Percentiles rank a stretch among this genome's conserved stretches.
Evolutionary conservation across 768 basidiomycete genomes (phyloP).

Genomic region (Rhodosporidiobolus sp.): DNA sequence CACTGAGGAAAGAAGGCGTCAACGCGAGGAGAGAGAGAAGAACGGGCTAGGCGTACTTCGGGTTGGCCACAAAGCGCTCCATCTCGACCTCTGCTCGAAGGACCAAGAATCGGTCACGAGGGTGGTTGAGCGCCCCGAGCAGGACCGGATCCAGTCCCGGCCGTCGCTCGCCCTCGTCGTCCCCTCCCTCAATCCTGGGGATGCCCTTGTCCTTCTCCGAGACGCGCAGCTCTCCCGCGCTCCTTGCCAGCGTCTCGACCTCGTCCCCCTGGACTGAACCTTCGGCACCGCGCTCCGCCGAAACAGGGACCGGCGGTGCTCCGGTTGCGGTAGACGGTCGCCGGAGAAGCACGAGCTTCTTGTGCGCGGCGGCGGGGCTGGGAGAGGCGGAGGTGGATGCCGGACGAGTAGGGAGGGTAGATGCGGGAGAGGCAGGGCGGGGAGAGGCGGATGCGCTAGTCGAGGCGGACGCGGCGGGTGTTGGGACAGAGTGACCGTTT

Average conservation of each 20-base stretch:
- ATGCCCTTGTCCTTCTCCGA: background rate
- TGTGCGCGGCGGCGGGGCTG: too few species aligned
- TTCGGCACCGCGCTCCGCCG: background rate
- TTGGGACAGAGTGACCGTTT: too few species aligned
- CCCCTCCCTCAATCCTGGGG: rapidly evolving
- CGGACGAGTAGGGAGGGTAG: too few species aligned
- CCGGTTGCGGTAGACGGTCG: background rate
- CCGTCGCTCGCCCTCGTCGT: background rate
- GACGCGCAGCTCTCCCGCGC: background rate
- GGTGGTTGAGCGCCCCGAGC: slow-evolving; percentile 15
- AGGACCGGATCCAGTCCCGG: slow-evolving; percentile 22
- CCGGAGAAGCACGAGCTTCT: slow-evolving; percentile 5
- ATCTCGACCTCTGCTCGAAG: slow-evolving; percentile 37
- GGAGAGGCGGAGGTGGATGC: background rate
- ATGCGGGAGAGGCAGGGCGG: too few species aligned
- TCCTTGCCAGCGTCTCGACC: too few species aligned
- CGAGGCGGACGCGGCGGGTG: too few species aligned
- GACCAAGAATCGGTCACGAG: slow-evolving; percentile 30
- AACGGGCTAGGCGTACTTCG: slow-evolving; percentile 14
- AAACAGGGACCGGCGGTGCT: background rate
- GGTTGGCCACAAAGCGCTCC: slow-evolving; percentile 27
- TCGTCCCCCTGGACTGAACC: too few species aligned
- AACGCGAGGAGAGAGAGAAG: background rate
- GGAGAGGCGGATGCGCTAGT: too few species aligned
- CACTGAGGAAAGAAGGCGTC: background rate